Evolutionary conservation across 1,284 basidiomycete genomes (phyloP), one percentile per base, ranked within the genome.

Genomic region (Malassezia arunalokei): DNA sequence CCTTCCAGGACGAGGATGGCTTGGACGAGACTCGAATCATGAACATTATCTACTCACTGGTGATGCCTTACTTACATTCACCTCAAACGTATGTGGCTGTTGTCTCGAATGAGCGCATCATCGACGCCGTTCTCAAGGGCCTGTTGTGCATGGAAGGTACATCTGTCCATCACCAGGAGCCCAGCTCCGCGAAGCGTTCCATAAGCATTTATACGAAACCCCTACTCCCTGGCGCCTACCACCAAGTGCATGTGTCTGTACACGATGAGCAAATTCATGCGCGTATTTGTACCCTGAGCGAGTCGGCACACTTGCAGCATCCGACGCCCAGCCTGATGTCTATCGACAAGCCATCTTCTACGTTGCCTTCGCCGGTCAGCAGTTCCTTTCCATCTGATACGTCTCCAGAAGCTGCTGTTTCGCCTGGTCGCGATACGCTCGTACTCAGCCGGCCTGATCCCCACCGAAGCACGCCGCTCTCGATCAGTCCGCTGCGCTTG

Each of bases 251-350:
- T 8, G 7, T 50, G 28, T 14, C 30, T n/a, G 4, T 31, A 38
- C 6, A 29, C 11, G 35, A 24, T 6, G 48, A 50, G 30, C 20
- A 17, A 24, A 6, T 50, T 6, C 15, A 35, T 5, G 53, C 50
- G 8, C 47, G 38, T 9, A 31, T 54, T 11, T 27, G 48, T 20
- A 40, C 52, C n/a, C 33, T 54, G 37, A 30, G 42, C 24, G 52
- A 54, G 42, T 37, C 42, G 11, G 46, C 27, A 1, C 52, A 54
- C 24, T 41, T 54, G 12, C 30, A 29, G 31, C 20, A 24, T 24
- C 44, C 27, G 11, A 28, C 42, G n/a, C 44, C 44, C 11, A n/a
- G 20, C 39, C 2, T 40, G 9, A 15, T 24, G 3, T 24, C 39
- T 15, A 24, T 40, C 11, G 39, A 40, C 9, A n/a, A 12, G 3